Conservation (phyloP, 139 green algal species). For the Bryopsis sp. region DNA sequence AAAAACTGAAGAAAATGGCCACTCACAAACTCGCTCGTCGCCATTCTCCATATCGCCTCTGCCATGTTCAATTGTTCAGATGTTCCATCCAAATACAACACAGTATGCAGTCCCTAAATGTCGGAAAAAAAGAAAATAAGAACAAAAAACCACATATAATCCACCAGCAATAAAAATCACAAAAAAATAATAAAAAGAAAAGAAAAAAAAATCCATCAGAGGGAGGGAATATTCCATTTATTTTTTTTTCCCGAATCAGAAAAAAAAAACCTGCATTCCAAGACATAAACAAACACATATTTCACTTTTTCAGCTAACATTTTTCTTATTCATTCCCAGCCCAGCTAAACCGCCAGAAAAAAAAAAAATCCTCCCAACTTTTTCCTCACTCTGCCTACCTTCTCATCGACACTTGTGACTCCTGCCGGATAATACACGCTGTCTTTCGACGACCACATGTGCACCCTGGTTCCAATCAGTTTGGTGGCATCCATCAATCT, state of each 20-base stretch:
- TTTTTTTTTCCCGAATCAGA: neutral
- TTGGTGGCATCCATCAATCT: neutral
- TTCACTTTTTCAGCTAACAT: too few relatives aligned
- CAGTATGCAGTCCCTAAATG: neutral
- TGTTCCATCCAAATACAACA: neutral
- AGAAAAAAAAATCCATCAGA: neutral
- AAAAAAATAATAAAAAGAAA: too few relatives aligned
- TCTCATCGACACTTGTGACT: too few relatives aligned
- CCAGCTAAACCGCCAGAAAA: too few relatives aligned
- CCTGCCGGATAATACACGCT: neutral
- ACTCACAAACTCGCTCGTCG: neutral
- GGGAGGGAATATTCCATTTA: neutral
- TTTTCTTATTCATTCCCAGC: too few relatives aligned
- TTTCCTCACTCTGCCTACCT: too few relatives aligned
- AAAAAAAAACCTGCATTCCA: neutral
- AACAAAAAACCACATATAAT: too few relatives aligned
- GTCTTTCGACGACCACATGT: slow-evolving; percentile 3
- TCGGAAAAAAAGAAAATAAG: too few relatives aligned
- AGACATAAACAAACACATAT: neutral
- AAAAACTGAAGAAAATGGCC: too few relatives aligned
- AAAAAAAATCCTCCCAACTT: too few relatives aligned
- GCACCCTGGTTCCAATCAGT: neutral
- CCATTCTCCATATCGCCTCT: neutral
- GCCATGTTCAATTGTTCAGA: neutral
- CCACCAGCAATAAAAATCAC: too few relatives aligned